Evolutionary conservation across 192 early-diverging fungal species (phyloP), one percentile per base, ranked within the genome.

Genomic region (Phycomyces nitens): DNA sequence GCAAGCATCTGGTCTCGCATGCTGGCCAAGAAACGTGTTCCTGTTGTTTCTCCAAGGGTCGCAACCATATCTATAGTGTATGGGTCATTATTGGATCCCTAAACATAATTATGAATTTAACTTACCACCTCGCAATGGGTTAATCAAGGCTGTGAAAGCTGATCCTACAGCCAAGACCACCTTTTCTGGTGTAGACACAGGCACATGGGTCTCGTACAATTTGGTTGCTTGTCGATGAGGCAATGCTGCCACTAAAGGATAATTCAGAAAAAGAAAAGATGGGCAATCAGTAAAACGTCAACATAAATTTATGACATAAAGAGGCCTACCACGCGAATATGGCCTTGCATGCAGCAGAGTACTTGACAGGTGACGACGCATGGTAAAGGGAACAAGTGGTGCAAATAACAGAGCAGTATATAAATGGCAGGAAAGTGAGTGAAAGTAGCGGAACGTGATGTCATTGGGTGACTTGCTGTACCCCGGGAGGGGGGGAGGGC

Each of bases 11-110:
- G 79, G 62, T 86, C 77, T 27, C 94, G 82, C 69, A 97, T 86
- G 18, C 78, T 72, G 22, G 64, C 71, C 18, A 97, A 73, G 64
- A 84, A 86, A 0, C 77, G 71, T n/a, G 76, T 78, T 15, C 90
- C 85, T 14, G 95, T 97, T 9, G 91, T 86, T 69, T 99, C 97
- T 40, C 94, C 97, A 21, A 99, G 82, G 20, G 85, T 79, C 2
- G 93, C 93, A 15, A 95, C 82, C 85, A 92, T 90, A 61, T 95
- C 93, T 92, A 65, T 23, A 18, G 34, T 34, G 1, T 12, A 65
- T 20, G 42, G 41, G 27, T 21, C 20, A 53, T n/a, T 16, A 24
- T 41, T 1, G 22, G 56, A 18, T 51, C 27, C 43, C 22, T 59
- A 53, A 21, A 21, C 50, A 6, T 27, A 56, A 29, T 18, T 53